A percentile compares a stretch with the other conserved stretches of the same genome.
These are phyloP conservation scores for Telfairia occidentalis DNA, from an alignment of 331 rosid species.

Conservation along the genomic window DNA sequence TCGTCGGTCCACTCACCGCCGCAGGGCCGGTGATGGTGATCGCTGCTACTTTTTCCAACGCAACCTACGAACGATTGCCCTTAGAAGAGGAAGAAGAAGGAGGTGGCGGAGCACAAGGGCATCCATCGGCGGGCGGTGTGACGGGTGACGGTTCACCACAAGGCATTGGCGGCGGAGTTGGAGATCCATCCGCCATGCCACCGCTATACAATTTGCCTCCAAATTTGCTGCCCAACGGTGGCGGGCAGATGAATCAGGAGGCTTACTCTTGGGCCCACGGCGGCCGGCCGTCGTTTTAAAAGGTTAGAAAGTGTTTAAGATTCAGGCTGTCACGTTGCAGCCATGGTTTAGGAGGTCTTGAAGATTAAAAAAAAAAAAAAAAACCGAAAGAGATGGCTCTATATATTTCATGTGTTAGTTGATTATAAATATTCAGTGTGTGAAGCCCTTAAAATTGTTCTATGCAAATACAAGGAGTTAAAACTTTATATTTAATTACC, in stretches of 20 bases:
- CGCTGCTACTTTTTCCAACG: conserved; percentile 51
- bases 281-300: conserved; percentile 36
- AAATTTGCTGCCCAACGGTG: conserved; percentile 36
- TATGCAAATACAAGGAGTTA: conserved; percentile 7
- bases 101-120: conserved; percentile 20
- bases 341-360: conserved; percentile 1
- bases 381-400: neutral
- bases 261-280: conserved; percentile 53
- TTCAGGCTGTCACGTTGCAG: neutral
- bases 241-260: conserved; percentile 53
- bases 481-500: neutral
- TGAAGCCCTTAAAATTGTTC: neutral
- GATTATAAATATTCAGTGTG: neutral
- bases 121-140: neutral
- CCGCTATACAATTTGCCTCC: conserved; percentile 36
- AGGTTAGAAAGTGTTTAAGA: conserved; percentile 4
- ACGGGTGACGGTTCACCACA: conserved; percentile 17
- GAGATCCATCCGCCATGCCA: conserved; percentile 31
- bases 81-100: conserved; percentile 36
- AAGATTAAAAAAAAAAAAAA: too few relatives aligned
- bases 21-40: conserved; percentile 48
- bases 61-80: conserved; percentile 42
- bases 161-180: conserved; percentile 22
- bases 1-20: conserved; percentile 43
- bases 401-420: conserved; percentile 2